phyloP scores from a whole-genome alignment of 352 stramenopile genomes.

The Phytopythium kandeliae region DNA sequence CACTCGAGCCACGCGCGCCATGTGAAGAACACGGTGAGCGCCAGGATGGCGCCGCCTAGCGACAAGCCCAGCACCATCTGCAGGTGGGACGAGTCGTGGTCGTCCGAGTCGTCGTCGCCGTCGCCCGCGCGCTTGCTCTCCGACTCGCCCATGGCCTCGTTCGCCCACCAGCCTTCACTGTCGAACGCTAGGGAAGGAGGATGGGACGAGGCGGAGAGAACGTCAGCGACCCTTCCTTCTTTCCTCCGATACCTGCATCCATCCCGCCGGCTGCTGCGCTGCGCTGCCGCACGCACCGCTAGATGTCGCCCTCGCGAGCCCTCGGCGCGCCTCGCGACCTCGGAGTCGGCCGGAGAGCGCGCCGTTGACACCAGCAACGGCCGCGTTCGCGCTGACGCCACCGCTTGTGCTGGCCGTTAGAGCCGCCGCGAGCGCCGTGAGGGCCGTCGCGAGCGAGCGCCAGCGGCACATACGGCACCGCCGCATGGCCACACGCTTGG shows the following conservation, averaged over 20 bases:
- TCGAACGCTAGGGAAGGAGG: neutral
- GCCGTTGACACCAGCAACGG: neutral
- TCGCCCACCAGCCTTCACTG: neutral
- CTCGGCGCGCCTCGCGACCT: neutral
- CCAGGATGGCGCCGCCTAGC: constrained; percentile 23
- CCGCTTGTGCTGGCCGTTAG: neutral
- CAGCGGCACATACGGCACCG: neutral
- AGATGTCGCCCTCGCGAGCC: neutral
- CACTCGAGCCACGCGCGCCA: constrained; percentile 50
- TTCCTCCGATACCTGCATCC: too few species aligned
- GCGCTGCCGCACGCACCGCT: too few species aligned
- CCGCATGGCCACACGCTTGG: too few species aligned
- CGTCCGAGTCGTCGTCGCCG: constrained; percentile 8
- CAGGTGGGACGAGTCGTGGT: constrained; percentile 11
- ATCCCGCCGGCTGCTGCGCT: too few species aligned
- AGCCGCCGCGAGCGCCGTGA: constrained; percentile 1
- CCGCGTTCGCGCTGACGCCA: neutral
- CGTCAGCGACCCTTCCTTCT: too few species aligned
- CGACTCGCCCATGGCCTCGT: constrained; percentile 3
- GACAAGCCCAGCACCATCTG: constrained; percentile 26
- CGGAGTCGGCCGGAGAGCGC: neutral
- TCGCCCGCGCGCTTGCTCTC: neutral
- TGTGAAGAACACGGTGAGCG: constrained; percentile 35
- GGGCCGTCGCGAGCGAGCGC: neutral
- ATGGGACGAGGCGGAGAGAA: neutral